Evolutionary conservation across 2,329 filamentous ascomycete species (phyloP).

Genomic region (Sporothrix variecibatus): DNA sequence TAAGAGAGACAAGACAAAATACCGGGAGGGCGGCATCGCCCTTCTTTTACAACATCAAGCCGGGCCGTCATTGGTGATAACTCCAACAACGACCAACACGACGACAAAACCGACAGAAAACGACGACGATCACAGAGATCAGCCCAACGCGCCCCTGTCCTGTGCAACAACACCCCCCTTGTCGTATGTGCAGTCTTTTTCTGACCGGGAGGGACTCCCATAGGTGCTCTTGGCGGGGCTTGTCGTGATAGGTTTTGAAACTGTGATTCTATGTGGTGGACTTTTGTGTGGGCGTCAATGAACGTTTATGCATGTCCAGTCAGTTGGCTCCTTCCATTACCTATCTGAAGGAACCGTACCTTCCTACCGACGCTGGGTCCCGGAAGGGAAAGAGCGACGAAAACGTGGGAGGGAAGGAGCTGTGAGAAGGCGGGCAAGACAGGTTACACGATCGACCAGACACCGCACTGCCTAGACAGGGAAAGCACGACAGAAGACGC

Average conservation of each 20-base stretch:
- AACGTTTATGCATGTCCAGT: neutral
- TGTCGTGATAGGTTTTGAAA: neutral
- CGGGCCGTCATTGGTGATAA: neutral
- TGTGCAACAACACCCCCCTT: neutral
- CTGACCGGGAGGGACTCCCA: neutral
- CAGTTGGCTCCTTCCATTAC: neutral
- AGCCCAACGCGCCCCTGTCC: neutral
- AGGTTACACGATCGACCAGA: neutral
- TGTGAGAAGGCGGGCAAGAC: neutral
- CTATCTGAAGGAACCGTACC: neutral
- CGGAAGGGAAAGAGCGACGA: neutral
- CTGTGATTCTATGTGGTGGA: neutral
- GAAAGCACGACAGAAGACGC: neutral
- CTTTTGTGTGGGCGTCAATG: neutral
- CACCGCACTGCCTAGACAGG: neutral
- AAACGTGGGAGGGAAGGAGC: neutral
- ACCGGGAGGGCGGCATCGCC: neutral
- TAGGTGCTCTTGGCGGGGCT: neutral
- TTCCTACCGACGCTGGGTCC: neutral
- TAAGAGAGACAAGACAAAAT: neutral
- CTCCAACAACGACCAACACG: neutral
- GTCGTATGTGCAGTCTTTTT: neutral
- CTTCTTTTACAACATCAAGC: slow-evolving; percentile 5
- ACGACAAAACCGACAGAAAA: neutral
- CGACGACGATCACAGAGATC: neutral